Base-by-base conservation (phyloP, 805 yeast species). In the Myxozyma melibiosi region DNA sequence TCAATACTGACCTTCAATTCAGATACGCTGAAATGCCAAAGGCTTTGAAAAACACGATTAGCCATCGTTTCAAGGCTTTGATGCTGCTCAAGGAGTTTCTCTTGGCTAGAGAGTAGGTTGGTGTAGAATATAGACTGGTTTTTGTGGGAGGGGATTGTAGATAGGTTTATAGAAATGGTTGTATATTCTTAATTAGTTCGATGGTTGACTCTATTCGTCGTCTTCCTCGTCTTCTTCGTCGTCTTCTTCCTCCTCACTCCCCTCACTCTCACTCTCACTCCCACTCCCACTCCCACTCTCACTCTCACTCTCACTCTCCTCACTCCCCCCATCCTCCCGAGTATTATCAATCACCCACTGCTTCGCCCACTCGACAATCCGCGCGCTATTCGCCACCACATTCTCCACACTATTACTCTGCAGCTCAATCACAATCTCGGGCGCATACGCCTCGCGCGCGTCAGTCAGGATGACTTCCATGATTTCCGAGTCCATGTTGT, bases 401-500 rank as follows among this genome's bases (percentile, higher is more conserved):
- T 90, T 85, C 52, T 86, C 94, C 14, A 82, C 83, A 20, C 76
- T 72, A 69, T 92, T 84, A 57, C 96, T 87, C 44, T 73, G 75
- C 60, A 94, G 78, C 66, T 87, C 94, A 40, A 94, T 88, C 30
- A 94, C 92, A 28, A 90, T 84, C 62, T 86, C 88, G 42, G 84
- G 84, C 31, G 79, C 86, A 68, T 90, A 94, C 39, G 85, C 80
- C 33, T 90, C 97, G 56, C 80, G 76, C 0, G 98, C 99, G 64
- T 94, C 99, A 63, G 85, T 86, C 44, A 84, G 73, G 14, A 94
- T 81, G 13, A 92, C 88, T 65, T 91, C 92, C 98, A 94, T 94
- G 63, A 94, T 94, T 73, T 94, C 99, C 58, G 96, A 95, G 71
- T 94, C 99, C 43, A 94, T 74, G 69, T 94, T 94, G 67, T 94